Conservation (phyloP, 352 stramenopile genomes). For the Pythium monospermum region DNA sequence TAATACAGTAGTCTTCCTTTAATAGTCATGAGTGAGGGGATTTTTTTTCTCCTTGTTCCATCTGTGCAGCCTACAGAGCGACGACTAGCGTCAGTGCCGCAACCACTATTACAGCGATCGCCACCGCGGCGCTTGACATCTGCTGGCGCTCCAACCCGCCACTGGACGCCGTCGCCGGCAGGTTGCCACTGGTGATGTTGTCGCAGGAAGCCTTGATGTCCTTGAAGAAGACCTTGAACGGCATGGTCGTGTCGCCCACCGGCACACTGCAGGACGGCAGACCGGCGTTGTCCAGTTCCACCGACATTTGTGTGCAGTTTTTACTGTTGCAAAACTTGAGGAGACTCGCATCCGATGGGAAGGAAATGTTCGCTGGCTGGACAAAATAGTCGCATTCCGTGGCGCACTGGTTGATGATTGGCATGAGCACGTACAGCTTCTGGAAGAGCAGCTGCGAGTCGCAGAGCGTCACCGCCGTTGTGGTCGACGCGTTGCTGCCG, state of each 20-base stretch:
- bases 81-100: neutral
- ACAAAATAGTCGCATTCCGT: conserved; percentile 33
- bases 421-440: conserved; percentile 46
- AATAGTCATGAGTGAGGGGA: too few relatives aligned
- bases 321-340: conserved; percentile 29
- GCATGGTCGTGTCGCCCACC: conserved; percentile 20
- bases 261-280: conserved; percentile 28
- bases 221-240: conserved; percentile 35
- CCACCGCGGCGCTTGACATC: neutral
- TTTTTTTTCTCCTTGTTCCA: too few relatives aligned
- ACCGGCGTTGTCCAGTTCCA: conserved; percentile 31
- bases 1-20: too few relatives aligned
- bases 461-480: conserved; percentile 16
- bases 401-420: conserved; percentile 39
- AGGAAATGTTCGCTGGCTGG: conserved; percentile 19
- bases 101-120: neutral
- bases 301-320: conserved; percentile 31
- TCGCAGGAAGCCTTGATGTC: conserved; percentile 25
- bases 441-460: conserved; percentile 37
- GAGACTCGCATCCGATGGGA: conserved; percentile 22
- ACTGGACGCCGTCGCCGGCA: neutral
- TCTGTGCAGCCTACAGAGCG: neutral
- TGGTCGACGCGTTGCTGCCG: neutral
- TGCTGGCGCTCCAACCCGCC: too few relatives aligned
- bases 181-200: neutral